Evolutionary conservation across 768 basidiomycete species (phyloP).

Genomic region (Hemileccinum rubropunctum): DNA sequence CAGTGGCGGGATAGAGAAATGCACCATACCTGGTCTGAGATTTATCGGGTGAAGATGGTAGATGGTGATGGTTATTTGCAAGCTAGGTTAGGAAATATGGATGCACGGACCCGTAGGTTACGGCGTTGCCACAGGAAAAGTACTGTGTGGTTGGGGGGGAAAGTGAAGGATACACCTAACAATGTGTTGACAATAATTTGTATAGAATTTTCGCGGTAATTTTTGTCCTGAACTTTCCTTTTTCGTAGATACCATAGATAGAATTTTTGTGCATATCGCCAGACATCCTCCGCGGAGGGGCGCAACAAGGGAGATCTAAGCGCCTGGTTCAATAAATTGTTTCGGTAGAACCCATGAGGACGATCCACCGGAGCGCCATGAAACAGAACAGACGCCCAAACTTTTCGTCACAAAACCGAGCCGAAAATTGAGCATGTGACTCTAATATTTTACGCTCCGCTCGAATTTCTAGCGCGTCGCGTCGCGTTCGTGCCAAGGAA

Average conservation of each 20-base stretch:
- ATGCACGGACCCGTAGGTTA: background rate
- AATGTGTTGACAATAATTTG: no score
- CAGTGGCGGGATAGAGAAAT: background rate
- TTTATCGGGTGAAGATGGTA: background rate
- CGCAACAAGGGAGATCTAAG: background rate
- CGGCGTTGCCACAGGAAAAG: background rate
- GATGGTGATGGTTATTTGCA: background rate
- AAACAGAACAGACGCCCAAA: conserved; percentile 4
- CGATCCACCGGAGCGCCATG: conserved; percentile 12
- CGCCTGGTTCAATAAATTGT: background rate
- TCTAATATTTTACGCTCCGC: conserved; percentile 20
- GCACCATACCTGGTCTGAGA: background rate
- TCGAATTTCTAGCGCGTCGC: conserved; percentile 29
- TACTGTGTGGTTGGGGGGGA: background rate
- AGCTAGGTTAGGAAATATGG: background rate
- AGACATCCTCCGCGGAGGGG: background rate
- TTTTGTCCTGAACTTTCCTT: conserved; percentile 21
- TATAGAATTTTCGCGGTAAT: conserved; percentile 10
- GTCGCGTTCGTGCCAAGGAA: conserved; percentile 29
- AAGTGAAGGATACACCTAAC: background rate
- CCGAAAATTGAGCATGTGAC: conserved; percentile 14
- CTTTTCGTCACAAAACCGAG: background rate
- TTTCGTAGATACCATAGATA: background rate
- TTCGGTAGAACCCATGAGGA: background rate
- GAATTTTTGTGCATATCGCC: background rate